phyloP scores from a whole-genome alignment of 2,329 filamentous ascomycete genomes.

The Kalmusia sp. region DNA sequence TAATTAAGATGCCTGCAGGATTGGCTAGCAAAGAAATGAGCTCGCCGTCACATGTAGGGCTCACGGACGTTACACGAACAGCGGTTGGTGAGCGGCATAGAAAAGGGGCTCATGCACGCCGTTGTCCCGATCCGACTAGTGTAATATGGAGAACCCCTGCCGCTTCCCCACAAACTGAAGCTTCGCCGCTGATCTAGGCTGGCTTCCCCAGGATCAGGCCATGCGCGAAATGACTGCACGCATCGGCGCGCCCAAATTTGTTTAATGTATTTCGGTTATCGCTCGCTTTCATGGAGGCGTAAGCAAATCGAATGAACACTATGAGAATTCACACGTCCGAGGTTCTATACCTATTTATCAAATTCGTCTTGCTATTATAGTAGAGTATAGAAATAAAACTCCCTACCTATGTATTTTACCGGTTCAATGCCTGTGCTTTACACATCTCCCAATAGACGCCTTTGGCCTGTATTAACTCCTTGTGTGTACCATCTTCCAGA shows the following conservation, averaged over 20 bases:
- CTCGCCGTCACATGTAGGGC: not conserved
- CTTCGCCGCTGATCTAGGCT: slow-evolving; percentile 4
- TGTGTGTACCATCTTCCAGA: slow-evolving; percentile 36
- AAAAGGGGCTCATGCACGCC: slow-evolving; percentile 5
- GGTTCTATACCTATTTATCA: no score
- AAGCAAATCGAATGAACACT: no score
- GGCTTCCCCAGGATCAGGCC: no score
- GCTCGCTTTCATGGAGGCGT: no score
- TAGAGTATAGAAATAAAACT: no score
- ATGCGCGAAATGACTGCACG: no score
- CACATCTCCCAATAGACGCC: slow-evolving; percentile 25
- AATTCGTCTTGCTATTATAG: no score
- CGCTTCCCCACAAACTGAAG: slow-evolving; percentile 7
- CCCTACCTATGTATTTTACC: no score
- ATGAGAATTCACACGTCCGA: no score
- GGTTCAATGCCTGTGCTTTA: no score
- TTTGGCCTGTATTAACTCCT: slow-evolving; percentile 16
- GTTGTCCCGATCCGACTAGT: not conserved
- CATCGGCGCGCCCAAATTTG: no score
- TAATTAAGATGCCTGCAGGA: slow-evolving; percentile 2
- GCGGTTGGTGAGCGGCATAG: not conserved
- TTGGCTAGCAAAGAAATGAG: not conserved
- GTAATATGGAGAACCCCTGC: slow-evolving; percentile 8
- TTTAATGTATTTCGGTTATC: no score
- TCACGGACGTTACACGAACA: not conserved